Percentiles rank a stretch among this genome's conserved stretches.
These are phyloP conservation scores for Termitomyces sp. DNA, from an alignment of 768 basidiomycete genomes.

Conservation along the genomic window DNA sequence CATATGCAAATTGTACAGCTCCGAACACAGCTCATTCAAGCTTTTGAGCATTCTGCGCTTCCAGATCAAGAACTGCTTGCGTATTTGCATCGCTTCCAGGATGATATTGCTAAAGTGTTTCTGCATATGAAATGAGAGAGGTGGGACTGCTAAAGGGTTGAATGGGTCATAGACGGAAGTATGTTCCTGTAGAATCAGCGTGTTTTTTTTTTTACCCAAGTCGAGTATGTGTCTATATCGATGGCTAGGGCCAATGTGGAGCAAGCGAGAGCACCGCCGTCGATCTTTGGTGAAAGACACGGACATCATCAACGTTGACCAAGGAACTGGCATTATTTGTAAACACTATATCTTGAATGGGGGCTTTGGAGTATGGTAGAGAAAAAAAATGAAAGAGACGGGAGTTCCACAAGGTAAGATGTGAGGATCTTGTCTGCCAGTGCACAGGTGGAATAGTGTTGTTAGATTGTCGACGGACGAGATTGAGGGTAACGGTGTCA, in stretches of 20 bases:
- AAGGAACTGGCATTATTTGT: too few relatives aligned
- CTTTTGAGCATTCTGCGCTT: slow-evolving; percentile 66
- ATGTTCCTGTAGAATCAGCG: background rate
- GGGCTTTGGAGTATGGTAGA: too few relatives aligned
- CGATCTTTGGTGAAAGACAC: background rate
- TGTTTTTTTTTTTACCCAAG: too few relatives aligned
- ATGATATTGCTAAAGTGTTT: slow-evolving; percentile 61
- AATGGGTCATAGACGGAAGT: background rate
- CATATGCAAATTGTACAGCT: slow-evolving; percentile 39
- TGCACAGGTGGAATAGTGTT: too few relatives aligned
- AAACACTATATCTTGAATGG: too few relatives aligned
- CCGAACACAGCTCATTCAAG: slow-evolving; percentile 72
- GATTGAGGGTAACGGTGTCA: too few relatives aligned
- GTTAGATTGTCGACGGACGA: too few relatives aligned
- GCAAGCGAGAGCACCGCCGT: background rate
- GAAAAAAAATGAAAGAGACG: too few relatives aligned
- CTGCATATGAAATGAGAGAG: background rate
- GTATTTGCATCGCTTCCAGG: slow-evolving; percentile 69
- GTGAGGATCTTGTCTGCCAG: too few relatives aligned
- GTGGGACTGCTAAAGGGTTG: background rate
- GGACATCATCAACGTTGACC: background rate
- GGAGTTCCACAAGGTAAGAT: too few relatives aligned
- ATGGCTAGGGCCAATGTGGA: background rate
- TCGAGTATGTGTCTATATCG: too few relatives aligned
- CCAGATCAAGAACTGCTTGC: slow-evolving; percentile 65